phyloP scores from a whole-genome alignment of 768 basidiomycete species.

The Termitomyces sp. region DNA sequence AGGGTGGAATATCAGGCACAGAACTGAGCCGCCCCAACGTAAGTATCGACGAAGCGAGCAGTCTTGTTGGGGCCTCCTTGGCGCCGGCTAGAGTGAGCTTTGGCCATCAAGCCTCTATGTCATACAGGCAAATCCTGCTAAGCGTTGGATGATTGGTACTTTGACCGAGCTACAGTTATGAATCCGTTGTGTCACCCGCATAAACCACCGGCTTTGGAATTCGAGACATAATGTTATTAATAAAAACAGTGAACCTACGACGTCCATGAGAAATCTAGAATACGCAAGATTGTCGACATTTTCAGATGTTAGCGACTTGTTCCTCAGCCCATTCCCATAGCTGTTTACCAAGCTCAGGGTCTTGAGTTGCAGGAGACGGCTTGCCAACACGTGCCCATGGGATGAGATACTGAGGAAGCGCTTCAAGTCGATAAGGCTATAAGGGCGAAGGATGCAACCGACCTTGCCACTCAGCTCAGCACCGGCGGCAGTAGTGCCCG shows the following conservation, averaged over 20 bases:
- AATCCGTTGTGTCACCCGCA: not conserved
- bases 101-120: no score
- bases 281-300: not conserved
- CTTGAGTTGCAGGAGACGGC: conserved; percentile 16
- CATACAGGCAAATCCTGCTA: no score
- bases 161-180: not conserved
- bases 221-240: not conserved
- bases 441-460: not conserved
- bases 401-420: conserved; percentile 28
- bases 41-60: not conserved
- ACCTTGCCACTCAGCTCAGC: conserved; percentile 42
- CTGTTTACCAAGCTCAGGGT: conserved; percentile 26
- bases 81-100: no score
- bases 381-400: conserved; percentile 37
- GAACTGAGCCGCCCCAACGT: not conserved
- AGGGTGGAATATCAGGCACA: not conserved
- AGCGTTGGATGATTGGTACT: no score
- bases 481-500: conserved; percentile 39
- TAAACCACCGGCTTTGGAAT: not conserved
- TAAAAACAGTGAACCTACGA: no score
- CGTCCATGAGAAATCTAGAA: not conserved
- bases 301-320: conserved; percentile 25
- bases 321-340: conserved; percentile 41
- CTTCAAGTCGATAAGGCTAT: not conserved
- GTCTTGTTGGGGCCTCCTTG: not conserved